These are phyloP conservation scores for Phytophthora ramorum DNA, from an alignment of 352 stramenopile genomes.

Conservation along the genomic window DNA sequence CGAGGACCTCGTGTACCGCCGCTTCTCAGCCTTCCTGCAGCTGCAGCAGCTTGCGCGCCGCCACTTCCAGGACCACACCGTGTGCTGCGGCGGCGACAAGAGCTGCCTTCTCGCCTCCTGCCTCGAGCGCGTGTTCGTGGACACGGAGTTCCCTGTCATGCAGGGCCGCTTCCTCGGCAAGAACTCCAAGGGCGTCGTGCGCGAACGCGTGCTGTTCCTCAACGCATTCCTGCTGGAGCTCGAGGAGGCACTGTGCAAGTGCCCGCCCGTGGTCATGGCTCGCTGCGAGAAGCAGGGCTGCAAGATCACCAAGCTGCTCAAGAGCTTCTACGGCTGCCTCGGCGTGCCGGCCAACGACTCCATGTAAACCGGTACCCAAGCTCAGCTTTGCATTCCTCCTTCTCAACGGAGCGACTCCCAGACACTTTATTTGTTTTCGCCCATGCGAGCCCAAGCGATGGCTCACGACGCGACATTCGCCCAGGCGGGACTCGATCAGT, in stretches of 20 bases:
- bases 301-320: constrained; percentile 87
- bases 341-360: constrained; percentile 49
- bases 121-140: constrained; percentile 68
- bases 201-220: constrained; percentile 79
- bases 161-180: constrained; percentile 79
- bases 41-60: constrained; percentile 76
- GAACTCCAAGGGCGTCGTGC: constrained; percentile 83
- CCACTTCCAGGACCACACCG: constrained; percentile 68
- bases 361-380: constrained; percentile 41
- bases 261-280: constrained; percentile 70
- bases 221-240: constrained; percentile 84
- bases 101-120: constrained; percentile 75
- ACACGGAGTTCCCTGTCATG: constrained; percentile 81
- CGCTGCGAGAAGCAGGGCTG: constrained; percentile 83
- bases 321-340: constrained; percentile 86
- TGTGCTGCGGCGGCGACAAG: constrained; percentile 73
- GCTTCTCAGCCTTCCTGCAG: constrained; percentile 88
- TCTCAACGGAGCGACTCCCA: constrained; percentile 1
- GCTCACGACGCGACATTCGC: constrained; percentile 8
- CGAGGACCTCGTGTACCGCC: constrained; percentile 77
- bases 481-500: background rate
- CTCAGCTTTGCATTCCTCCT: constrained; percentile 2
- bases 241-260: constrained; percentile 81
- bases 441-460: constrained; percentile 19
- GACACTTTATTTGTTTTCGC: constrained; percentile 15